phyloP scores from a whole-genome alignment of 2,329 filamentous ascomycete species.

The Fusarium fracticaudum region DNA sequence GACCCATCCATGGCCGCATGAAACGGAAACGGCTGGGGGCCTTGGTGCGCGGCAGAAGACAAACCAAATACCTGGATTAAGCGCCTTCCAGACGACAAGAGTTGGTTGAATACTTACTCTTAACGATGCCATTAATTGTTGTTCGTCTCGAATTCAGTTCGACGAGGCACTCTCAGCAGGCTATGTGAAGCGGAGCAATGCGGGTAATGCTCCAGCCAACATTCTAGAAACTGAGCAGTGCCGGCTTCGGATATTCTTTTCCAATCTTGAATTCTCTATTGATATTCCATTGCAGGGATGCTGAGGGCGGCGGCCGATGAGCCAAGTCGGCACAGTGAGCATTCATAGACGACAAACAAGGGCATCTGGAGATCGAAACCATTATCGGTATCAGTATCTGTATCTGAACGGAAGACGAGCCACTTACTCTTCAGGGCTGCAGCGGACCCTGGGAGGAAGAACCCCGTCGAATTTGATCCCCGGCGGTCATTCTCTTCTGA shows the following conservation, averaged over 20 bases:
- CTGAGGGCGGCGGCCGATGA: background rate
- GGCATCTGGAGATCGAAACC: background rate
- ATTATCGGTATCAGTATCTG: background rate
- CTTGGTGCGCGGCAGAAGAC: constrained; percentile 33
- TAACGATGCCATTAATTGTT: background rate
- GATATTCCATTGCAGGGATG: background rate
- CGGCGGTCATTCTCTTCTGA: background rate
- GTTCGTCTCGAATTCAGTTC: background rate
- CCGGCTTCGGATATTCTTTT: background rate
- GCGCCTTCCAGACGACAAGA: constrained; percentile 26
- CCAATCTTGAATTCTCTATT: background rate
- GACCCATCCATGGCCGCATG: constrained; percentile 13
- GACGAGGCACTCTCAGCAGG: constrained; percentile 24
- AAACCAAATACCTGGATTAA: constrained; percentile 38
- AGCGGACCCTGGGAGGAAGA: background rate
- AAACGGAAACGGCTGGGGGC: constrained; percentile 8
- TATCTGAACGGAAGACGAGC: background rate
- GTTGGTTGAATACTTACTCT: background rate
- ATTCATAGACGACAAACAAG: background rate
- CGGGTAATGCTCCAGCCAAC: background rate
- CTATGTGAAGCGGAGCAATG: constrained; percentile 1
- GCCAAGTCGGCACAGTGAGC: background rate
- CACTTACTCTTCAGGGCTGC: constrained; percentile 12
- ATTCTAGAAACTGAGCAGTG: background rate
- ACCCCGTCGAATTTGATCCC: constrained; percentile 1